A percentile compares a stretch with the other conserved stretches of the same genome.
These are phyloP conservation scores for Grammothele lineata DNA, from an alignment of 768 basidiomycete genomes.

Conservation along the genomic window DNA sequence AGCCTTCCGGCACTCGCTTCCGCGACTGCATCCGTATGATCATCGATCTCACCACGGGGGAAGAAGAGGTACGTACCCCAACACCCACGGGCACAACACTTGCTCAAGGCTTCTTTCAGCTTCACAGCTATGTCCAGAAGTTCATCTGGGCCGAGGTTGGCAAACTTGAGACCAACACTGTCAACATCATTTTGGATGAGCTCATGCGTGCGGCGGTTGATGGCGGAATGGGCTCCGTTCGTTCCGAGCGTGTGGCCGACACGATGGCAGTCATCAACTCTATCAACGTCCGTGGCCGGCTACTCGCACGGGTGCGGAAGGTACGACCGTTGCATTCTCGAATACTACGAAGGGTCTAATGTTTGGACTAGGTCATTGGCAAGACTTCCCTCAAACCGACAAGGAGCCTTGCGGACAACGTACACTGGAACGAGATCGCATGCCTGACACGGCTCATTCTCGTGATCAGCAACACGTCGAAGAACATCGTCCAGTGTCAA, in stretches of 20 bases:
- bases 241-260: constrained; percentile 73
- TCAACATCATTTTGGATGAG: constrained; percentile 77
- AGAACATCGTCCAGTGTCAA: constrained; percentile 60
- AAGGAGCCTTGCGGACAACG: constrained; percentile 61
- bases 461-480: constrained; percentile 63
- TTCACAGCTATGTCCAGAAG: constrained; percentile 62
- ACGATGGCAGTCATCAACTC: constrained; percentile 72
- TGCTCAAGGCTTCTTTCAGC: constrained; percentile 31
- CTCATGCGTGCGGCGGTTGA: constrained; percentile 80
- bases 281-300: constrained; percentile 71
- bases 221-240: constrained; percentile 68
- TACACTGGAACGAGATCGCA: constrained; percentile 79
- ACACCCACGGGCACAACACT: too few relatives aligned
- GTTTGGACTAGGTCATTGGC: constrained; percentile 61
- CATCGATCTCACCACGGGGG: constrained; percentile 67
- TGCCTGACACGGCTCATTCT: constrained; percentile 74
- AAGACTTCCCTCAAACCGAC: constrained; percentile 67
- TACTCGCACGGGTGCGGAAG: constrained; percentile 77
- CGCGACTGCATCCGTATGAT: constrained; percentile 80
- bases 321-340: too few relatives aligned
- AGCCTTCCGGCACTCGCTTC: constrained; percentile 68
- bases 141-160: constrained; percentile 77
- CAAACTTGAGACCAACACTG: constrained; percentile 58
- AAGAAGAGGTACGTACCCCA: constrained; percentile 57
- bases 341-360: too few relatives aligned